A percentile compares a stretch with the other conserved stretches of the same genome.
Conservation (phyloP, 2,329 filamentous ascomycete genomes). For the Talaromyces verruculosus region DNA sequence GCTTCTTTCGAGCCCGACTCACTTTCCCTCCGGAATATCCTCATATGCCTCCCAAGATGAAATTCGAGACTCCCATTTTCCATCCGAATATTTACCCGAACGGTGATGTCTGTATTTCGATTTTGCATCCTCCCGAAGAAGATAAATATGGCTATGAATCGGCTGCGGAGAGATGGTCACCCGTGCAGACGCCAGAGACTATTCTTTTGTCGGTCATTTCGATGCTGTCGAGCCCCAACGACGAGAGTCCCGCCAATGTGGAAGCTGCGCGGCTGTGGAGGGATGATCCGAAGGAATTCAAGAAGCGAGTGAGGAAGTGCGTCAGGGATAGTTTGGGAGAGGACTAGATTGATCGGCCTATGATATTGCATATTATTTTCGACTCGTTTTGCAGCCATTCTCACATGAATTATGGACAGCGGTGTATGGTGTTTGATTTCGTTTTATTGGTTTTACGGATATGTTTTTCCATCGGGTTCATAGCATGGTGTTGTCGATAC, state of each 20-base stretch:
- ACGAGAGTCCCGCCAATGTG: constrained; percentile 92
- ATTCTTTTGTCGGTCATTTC: constrained; percentile 91
- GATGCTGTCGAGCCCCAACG: constrained; percentile 87
- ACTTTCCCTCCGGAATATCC: constrained; percentile 85
- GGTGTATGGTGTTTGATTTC: constrained; percentile 13
- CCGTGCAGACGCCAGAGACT: constrained; percentile 91
- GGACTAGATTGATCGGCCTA: constrained; percentile 44
- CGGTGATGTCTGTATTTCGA: constrained; percentile 93
- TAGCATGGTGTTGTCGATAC: not conserved
- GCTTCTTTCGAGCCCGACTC: constrained; percentile 84
- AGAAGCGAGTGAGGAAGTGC: constrained; percentile 72
- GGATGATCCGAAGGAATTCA: constrained; percentile 76
- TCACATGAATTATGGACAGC: constrained; percentile 1
- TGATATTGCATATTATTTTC: not conserved
- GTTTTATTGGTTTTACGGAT: not conserved
- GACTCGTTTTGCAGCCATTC: not conserved
- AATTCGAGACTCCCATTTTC: constrained; percentile 82
- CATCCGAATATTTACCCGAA: constrained; percentile 91
- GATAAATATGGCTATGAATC: constrained; percentile 92
- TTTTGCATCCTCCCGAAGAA: constrained; percentile 91
- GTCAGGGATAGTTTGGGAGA: constrained; percentile 80
- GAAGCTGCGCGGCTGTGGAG: constrained; percentile 88
- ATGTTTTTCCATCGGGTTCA: not conserved
- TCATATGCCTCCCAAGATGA: constrained; percentile 81
- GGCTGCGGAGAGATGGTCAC: constrained; percentile 87